Evolutionary conservation across 352 stramenopile species (phyloP).

Genomic region (Globisporangium uncinulatum): DNA sequence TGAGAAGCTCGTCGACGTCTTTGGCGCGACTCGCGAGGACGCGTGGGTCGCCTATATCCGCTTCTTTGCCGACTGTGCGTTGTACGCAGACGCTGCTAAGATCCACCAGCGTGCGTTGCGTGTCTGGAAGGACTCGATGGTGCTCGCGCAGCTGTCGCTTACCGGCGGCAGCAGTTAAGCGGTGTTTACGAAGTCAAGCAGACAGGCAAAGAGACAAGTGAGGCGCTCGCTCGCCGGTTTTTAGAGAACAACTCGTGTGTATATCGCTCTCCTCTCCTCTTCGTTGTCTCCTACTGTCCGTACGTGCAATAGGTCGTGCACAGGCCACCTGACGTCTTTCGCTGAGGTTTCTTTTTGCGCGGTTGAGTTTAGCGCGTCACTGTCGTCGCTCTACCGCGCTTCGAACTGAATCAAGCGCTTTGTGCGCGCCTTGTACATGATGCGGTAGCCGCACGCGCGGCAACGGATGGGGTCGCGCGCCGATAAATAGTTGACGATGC

Average conservation of each 20-base stretch:
- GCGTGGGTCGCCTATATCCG: slow-evolving; percentile 73
- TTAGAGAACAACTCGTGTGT: too few species aligned
- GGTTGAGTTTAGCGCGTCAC: background rate
- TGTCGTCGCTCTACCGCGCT: slow-evolving; percentile 49
- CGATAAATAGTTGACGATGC: slow-evolving; percentile 94
- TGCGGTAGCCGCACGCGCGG: slow-evolving; percentile 95
- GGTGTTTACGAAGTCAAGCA: background rate
- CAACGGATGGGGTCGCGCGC: slow-evolving; percentile 94
- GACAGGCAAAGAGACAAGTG: background rate
- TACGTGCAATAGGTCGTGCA: too few species aligned
- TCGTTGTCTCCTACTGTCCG: too few species aligned
- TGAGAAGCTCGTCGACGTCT: slow-evolving; percentile 82
- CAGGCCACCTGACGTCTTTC: too few species aligned
- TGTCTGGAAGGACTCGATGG: slow-evolving; percentile 51
- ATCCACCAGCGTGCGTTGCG: slow-evolving; percentile 68
- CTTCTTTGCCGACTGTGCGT: slow-evolving; percentile 37
- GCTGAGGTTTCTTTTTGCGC: too few species aligned
- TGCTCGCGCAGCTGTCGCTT: slow-evolving; percentile 48
- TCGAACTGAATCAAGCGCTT: slow-evolving; percentile 93
- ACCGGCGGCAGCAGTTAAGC: slow-evolving; percentile 3
- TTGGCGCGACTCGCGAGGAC: slow-evolving; percentile 45
- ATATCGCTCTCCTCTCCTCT: too few species aligned
- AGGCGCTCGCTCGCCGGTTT: background rate
- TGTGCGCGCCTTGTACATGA: slow-evolving; percentile 97
- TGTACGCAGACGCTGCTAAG: slow-evolving; percentile 50